Conservation (phyloP, 495 filamentous ascomycete species). For the Delitschia confertaspora region DNA sequence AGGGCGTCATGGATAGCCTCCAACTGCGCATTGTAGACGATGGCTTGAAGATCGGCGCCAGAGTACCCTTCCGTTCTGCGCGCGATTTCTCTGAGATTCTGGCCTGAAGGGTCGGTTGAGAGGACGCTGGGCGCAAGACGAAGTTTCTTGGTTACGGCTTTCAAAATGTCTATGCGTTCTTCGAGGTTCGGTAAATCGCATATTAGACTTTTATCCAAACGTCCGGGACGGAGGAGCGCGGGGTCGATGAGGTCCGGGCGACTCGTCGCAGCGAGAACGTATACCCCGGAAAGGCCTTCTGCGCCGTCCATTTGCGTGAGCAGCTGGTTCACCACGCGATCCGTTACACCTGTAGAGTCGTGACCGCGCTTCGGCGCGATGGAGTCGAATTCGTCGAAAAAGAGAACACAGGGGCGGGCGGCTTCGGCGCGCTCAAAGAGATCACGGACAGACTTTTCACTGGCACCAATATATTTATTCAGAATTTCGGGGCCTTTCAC, state of each 20-base stretch:
- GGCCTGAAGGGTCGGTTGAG: conserved; percentile 37
- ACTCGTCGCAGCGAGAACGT: conserved; percentile 87
- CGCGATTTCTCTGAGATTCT: conserved; percentile 59
- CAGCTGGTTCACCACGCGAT: conserved; percentile 96
- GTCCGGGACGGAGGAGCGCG: conserved; percentile 76
- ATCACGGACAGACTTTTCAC: conserved; percentile 88
- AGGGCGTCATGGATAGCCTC: conserved; percentile 94
- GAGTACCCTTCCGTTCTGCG: conserved; percentile 79
- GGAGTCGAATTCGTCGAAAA: conserved; percentile 97
- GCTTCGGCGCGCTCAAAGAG: conserved; percentile 87
- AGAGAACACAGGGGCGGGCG: conserved; percentile 82
- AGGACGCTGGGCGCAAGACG: conserved; percentile 53
- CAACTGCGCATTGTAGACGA: conserved; percentile 92
- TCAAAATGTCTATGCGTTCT: conserved; percentile 81
- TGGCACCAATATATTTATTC: conserved; percentile 97
- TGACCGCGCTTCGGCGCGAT: conserved; percentile 96
- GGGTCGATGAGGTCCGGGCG: conserved; percentile 92
- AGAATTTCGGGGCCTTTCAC: conserved; percentile 97
- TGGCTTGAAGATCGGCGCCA: conserved; percentile 87
- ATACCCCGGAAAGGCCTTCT: conserved; percentile 87
- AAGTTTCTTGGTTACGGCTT: conserved; percentile 69
- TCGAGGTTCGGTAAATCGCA: conserved; percentile 75
- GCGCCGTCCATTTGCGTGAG: conserved; percentile 98
- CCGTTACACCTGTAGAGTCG: conserved; percentile 92
- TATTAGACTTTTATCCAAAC: conserved; percentile 81